Percentiles rank a stretch among this genome's conserved stretches.
phyloP scores from a whole-genome alignment of 176 grass and related monocot species.

The Leersia perrieri region DNA sequence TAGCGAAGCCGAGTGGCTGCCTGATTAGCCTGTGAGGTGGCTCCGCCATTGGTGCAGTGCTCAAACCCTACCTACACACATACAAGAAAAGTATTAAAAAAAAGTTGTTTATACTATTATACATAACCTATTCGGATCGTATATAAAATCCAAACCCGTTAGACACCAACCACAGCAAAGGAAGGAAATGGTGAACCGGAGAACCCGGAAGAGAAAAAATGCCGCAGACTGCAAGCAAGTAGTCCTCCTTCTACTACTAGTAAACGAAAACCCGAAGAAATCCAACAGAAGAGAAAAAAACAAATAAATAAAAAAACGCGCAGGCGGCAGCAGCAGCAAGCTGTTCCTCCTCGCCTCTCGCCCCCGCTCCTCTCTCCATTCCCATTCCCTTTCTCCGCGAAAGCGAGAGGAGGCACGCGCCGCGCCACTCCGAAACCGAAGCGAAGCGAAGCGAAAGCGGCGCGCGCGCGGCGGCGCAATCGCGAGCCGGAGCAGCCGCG shows the following conservation, averaged over 20 bases:
- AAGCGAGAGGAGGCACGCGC: no score
- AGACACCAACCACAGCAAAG: no score
- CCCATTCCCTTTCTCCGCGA: not conserved
- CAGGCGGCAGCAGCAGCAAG: not conserved
- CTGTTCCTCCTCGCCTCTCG: not conserved
- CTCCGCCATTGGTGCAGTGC: no score
- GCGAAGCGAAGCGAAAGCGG: not conserved
- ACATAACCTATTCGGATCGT: not conserved
- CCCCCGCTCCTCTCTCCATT: not conserved
- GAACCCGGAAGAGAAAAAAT: not conserved
- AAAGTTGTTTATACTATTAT: not conserved
- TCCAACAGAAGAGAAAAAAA: not conserved
- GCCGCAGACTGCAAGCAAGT: not conserved
- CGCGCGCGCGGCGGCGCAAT: not conserved
- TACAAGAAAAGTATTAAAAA: no score
- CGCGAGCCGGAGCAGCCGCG: no score
- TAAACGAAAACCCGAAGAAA: slow-evolving; percentile 19
- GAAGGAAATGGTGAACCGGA: not conserved
- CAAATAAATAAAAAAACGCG: not conserved
- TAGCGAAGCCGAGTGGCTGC: no score
- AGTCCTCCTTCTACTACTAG: not conserved
- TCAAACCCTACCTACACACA: no score
- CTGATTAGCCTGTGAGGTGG: no score
- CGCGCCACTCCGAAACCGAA: not conserved
- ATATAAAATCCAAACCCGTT: slow-evolving; percentile 8